Percentiles rank a stretch among this genome's conserved stretches.
phyloP scores from a whole-genome alignment of 495 filamentous ascomycete genomes.

The Hypoxylon perforatum region DNA sequence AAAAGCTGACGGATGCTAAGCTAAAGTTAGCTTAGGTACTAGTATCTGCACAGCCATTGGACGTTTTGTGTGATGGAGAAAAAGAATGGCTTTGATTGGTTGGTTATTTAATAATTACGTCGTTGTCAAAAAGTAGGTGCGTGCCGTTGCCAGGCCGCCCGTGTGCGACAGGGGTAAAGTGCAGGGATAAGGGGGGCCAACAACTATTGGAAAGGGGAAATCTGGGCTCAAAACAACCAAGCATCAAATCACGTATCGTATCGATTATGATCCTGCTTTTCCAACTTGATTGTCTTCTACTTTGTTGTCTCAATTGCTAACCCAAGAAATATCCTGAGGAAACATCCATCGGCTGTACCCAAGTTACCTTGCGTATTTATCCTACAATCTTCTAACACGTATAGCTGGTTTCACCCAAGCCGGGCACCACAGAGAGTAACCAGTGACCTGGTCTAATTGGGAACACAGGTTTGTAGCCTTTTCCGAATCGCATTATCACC shows the following conservation, averaged over 20 bases:
- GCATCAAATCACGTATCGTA: slow-evolving; percentile 31
- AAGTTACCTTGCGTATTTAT: slow-evolving; percentile 1
- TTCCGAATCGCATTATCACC: background rate
- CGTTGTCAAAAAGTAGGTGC: background rate
- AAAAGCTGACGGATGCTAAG: slow-evolving; percentile 2
- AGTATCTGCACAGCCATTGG: background rate
- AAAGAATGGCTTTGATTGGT: slow-evolving; percentile 15
- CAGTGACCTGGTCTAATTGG: slow-evolving; percentile 6
- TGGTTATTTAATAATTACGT: slow-evolving; percentile 19
- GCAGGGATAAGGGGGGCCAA: slow-evolving; percentile 24
- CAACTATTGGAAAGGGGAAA: slow-evolving; percentile 14
- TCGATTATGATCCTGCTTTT: slow-evolving; percentile 21
- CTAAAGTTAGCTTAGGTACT: background rate
- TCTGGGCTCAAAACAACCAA: slow-evolving; percentile 30
- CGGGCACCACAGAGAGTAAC: slow-evolving; percentile 1
- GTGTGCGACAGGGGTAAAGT: slow-evolving; percentile 24
- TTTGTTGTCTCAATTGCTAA: background rate
- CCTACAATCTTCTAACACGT: background rate
- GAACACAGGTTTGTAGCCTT: slow-evolving; percentile 27
- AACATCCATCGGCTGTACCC: background rate
- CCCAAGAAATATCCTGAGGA: background rate
- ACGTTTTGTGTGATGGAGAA: too few relatives aligned
- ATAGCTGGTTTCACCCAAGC: slow-evolving; percentile 19
- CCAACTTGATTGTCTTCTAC: background rate
- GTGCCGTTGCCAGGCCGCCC: slow-evolving; percentile 35